phyloP scores from a whole-genome alignment of 2,329 filamentous ascomycete genomes.

The Exserohilum rostratum region DNA sequence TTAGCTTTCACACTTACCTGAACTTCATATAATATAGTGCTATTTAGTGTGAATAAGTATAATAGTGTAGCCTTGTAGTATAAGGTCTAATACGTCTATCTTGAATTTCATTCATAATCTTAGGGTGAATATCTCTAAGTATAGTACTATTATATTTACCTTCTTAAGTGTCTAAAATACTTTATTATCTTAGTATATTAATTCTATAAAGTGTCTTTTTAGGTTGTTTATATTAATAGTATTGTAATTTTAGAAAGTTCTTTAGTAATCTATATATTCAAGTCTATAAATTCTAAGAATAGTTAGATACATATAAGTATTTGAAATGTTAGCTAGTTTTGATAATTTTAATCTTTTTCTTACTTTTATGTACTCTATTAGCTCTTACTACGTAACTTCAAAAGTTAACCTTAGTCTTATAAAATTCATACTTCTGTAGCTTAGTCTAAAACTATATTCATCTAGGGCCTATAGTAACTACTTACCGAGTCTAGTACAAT shows the following conservation, averaged over 20 bases:
- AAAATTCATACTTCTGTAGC: not conserved
- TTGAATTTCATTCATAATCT: not conserved
- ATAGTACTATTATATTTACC: conserved; percentile 19
- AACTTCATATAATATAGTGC: not conserved
- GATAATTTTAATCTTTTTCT: not conserved
- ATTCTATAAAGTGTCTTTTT: not conserved
- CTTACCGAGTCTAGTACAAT: not conserved
- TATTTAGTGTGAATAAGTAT: not conserved
- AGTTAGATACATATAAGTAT: not conserved
- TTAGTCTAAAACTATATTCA: not conserved
- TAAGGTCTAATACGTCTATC: not conserved
- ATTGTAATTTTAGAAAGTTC: not conserved
- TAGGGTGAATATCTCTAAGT: conserved; percentile 17
- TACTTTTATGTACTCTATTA: not conserved
- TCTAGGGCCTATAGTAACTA: not conserved
- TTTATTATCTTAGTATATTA: not conserved
- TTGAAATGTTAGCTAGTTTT: not conserved
- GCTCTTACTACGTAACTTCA: not conserved
- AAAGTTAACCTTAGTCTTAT: conserved; percentile 8
- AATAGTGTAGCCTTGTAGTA: not conserved
- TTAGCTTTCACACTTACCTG: not conserved
- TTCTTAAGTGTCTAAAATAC: conserved; percentile 20
- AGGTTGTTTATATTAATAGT: not conserved
- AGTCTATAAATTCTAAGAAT: not conserved
- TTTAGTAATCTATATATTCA: not conserved